These are phyloP conservation scores for Silene coronaria DNA, from an alignment of 179 eudicot genomes.

Conservation along the genomic window DNA sequence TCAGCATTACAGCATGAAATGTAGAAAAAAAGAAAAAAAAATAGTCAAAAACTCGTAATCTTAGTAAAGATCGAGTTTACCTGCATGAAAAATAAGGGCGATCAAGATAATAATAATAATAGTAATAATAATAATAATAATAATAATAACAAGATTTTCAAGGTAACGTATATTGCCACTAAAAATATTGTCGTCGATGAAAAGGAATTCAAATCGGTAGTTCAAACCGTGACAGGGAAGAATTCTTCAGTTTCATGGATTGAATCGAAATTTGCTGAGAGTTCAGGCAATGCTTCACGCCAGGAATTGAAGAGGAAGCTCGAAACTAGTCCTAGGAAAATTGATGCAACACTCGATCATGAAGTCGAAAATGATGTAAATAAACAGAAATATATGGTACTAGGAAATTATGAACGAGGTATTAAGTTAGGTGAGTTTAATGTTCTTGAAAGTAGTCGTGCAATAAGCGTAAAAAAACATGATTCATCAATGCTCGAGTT, in stretches of 20 bases:
- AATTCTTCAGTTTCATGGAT: conserved; percentile 20
- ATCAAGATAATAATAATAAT: neutral
- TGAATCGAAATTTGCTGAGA: neutral
- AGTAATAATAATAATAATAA: no score
- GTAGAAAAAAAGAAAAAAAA: neutral
- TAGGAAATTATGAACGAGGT: no score
- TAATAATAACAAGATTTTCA: conserved; percentile 21
- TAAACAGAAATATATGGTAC: no score
- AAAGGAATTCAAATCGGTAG: conserved; percentile 43
- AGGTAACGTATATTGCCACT: conserved; percentile 39
- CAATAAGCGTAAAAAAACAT: neutral
- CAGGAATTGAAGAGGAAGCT: conserved; percentile 9
- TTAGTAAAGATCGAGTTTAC: neutral
- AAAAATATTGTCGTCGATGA: conserved; percentile 37
- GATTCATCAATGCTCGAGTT: neutral
- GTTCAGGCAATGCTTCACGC: neutral
- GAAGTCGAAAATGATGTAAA: neutral
- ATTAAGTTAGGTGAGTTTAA: no score
- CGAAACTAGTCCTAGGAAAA: neutral
- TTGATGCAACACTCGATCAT: neutral
- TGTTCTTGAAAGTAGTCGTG: no score
- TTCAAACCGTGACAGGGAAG: conserved; percentile 51
- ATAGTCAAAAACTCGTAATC: neutral
- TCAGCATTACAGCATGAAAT: neutral
- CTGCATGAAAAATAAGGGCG: conserved; percentile 1